phyloP scores from a whole-genome alignment of 1,284 basidiomycete genomes.

The Rhodotorula sp. region DNA sequence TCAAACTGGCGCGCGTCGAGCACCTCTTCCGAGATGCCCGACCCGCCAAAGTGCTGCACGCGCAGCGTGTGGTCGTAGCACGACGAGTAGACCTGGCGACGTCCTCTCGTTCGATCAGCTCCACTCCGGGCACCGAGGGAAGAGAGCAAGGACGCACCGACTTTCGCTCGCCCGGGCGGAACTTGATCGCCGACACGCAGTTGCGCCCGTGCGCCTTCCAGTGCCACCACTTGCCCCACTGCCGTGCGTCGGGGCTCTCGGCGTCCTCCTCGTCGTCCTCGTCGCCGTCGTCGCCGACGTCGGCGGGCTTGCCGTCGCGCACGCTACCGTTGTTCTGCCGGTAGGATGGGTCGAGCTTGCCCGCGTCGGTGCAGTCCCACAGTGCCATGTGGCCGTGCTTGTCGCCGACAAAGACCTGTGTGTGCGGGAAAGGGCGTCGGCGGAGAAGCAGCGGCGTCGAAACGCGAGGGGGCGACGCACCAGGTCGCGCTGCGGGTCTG shows the following conservation, averaged over 20 bases:
- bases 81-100: conserved; percentile 51
- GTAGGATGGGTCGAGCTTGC: neutral
- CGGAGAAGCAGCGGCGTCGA: too few species aligned
- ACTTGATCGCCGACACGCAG: conserved; percentile 45
- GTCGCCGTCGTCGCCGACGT: conserved; percentile 42
- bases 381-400: conserved; percentile 54
- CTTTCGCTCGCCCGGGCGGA: conserved; percentile 19
- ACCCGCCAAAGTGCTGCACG: conserved; percentile 50
- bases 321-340: conserved; percentile 31
- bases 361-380: conserved; percentile 47
- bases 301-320: conserved; percentile 46
- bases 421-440: neutral
- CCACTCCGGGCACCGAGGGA: neutral
- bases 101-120: neutral
- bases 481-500: conserved; percentile 52
- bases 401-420: conserved; percentile 53
- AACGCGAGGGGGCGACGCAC: conserved; percentile 5
- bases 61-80: conserved; percentile 56
- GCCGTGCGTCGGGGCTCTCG: conserved; percentile 31
- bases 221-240: conserved; percentile 50
- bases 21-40: conserved; percentile 51
- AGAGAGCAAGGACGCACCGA: neutral
- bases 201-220: conserved; percentile 52
- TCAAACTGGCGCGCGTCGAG: conserved; percentile 48
- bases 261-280: conserved; percentile 42